phyloP scores from a whole-genome alignment of 179 eudicot species.

The Carnegiea gigantea region DNA sequence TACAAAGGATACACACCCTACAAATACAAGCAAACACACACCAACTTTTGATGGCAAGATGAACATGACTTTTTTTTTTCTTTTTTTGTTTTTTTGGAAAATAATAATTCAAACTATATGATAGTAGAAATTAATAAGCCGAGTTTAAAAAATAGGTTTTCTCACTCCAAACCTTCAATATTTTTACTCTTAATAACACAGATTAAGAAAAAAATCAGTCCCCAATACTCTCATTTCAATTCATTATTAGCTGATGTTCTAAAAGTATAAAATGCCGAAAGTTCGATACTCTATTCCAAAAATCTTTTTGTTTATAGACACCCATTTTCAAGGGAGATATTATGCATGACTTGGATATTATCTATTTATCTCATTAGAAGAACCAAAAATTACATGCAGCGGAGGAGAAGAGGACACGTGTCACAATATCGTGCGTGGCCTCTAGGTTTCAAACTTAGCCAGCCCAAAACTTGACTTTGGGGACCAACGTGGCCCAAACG shows the following conservation, averaged over 20 bases:
- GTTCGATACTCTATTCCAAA: too few species aligned
- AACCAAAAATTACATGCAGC: neutral
- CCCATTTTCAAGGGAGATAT: neutral
- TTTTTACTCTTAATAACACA: too few species aligned
- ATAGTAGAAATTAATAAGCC: too few species aligned
- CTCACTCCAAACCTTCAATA: too few species aligned
- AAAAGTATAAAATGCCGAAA: too few species aligned
- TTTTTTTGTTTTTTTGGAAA: neutral
- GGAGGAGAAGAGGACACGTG: neutral
- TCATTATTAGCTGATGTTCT: too few species aligned
- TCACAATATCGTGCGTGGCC: neutral
- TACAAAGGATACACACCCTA: neutral
- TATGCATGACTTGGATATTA: neutral
- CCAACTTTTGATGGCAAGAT: neutral
- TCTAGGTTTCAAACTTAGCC: neutral
- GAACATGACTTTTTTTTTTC: neutral
- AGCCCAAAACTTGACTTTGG: slow-evolving; percentile 4
- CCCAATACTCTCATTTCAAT: too few species aligned
- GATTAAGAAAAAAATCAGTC: too few species aligned
- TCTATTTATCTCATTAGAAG: neutral
- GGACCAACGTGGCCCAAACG: neutral
- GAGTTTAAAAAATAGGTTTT: too few species aligned
- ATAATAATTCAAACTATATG: too few species aligned
- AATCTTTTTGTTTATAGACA: too few species aligned
- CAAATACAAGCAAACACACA: neutral